A percentile compares a stretch with the other conserved stretches of the same genome.
Evolutionary conservation across 805 yeast genomes (phyloP).

Genomic region (Kodamaea leandrae): DNA sequence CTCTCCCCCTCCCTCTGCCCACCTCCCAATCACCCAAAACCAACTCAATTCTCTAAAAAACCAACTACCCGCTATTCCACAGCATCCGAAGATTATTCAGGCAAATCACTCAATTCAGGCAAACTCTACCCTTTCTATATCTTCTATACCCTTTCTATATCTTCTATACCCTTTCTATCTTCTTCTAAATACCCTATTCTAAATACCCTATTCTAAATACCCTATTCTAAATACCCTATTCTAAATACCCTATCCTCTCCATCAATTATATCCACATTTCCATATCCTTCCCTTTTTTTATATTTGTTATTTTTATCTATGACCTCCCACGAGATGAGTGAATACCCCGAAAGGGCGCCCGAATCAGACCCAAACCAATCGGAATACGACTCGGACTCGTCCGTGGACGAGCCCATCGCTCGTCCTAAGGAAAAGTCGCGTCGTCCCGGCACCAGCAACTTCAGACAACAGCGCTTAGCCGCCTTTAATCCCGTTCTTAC

Average conservation of each 20-base stretch:
- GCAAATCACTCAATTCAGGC: too few species aligned
- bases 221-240: constrained; percentile 8
- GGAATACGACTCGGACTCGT: constrained; percentile 39
- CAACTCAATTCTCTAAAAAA: too few species aligned
- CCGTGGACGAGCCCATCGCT: constrained; percentile 30
- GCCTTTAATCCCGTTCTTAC: constrained; percentile 49
- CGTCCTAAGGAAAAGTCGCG: constrained; percentile 47
- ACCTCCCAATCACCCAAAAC: too few species aligned
- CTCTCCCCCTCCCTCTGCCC: too few species aligned
- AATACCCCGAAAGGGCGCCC: neutral
- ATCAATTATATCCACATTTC: neutral
- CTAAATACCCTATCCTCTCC: neutral
- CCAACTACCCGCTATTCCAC: too few species aligned
- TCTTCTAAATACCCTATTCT: neutral
- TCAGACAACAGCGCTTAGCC: constrained; percentile 53
- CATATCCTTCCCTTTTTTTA: too few species aligned
- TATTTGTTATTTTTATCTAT: too few species aligned
- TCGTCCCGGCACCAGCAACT: constrained; percentile 62
- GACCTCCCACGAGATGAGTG: neutral
- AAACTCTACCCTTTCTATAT: neutral
- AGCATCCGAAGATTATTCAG: too few species aligned
- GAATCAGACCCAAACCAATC: neutral
- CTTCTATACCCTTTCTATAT: neutral
- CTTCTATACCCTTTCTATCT: neutral
- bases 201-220: constrained; percentile 7